Evolutionary conservation across 169 alveolate species (phyloP).

Genomic region (Plasmodium coatneyi): DNA sequence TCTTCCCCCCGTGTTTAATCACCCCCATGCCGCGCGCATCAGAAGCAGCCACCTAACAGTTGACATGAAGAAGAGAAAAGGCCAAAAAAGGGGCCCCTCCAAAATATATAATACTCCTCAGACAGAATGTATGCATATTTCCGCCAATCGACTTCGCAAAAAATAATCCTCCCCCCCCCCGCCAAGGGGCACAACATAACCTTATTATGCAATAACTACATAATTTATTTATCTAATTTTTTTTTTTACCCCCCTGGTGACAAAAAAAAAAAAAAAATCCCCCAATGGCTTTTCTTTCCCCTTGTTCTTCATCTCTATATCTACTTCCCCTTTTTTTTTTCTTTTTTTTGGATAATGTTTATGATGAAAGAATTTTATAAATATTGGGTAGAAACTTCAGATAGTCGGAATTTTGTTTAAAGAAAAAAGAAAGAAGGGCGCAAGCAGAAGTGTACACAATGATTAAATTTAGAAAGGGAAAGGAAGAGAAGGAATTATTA

Average conservation of each 20-base stretch:
- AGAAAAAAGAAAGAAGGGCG: no score
- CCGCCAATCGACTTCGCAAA: background rate
- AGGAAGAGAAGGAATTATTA: no score
- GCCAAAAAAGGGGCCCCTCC: background rate
- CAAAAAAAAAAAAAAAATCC: background rate
- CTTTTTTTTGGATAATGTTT: no score
- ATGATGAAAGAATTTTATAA: no score
- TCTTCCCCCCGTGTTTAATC: background rate
- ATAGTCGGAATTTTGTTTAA: no score
- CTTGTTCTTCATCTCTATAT: background rate
- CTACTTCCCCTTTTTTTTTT: background rate
- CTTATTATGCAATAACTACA: background rate
- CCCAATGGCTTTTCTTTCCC: background rate
- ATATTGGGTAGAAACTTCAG: no score
- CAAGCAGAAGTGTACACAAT: no score
- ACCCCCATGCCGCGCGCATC: background rate
- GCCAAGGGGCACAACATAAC: background rate
- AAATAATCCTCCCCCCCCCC: background rate
- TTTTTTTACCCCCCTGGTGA: background rate
- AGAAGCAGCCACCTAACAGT: background rate
- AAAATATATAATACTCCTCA: background rate
- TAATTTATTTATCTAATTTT: background rate
- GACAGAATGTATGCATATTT: background rate
- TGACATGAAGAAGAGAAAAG: background rate
- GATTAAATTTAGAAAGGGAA: no score